phyloP scores from a whole-genome alignment of 2,329 filamentous ascomycete genomes.

The Graphilbum fragrans region DNA sequence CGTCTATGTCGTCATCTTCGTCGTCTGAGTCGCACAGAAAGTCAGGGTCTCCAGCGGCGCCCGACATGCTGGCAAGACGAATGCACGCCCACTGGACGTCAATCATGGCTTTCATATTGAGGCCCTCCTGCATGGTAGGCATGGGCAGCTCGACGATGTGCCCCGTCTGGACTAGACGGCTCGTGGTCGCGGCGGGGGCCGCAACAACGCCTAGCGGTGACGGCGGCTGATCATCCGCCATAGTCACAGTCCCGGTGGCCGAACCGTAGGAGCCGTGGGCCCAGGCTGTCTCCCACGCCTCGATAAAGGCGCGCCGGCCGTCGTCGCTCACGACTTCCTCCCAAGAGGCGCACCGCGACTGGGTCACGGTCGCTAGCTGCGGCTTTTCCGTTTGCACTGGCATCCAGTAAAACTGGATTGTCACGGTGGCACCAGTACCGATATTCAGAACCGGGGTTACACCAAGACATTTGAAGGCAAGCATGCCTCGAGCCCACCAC shows the following conservation, averaged over 20 bases:
- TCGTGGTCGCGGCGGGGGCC: neutral
- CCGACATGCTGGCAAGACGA: constrained; percentile 1
- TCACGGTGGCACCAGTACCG: neutral
- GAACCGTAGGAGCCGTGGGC: neutral
- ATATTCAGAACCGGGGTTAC: neutral
- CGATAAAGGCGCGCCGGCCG: neutral
- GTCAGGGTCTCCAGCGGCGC: neutral
- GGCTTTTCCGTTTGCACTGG: neutral
- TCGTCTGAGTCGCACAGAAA: constrained; percentile 2
- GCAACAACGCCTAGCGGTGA: neutral
- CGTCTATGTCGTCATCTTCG: neutral
- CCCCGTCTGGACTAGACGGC: constrained; percentile 1
- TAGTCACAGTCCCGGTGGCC: neutral
- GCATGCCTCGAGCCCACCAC: constrained; percentile 1
- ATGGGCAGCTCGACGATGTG: neutral
- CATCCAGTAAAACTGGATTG: constrained; percentile 3
- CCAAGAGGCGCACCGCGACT: neutral
- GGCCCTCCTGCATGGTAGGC: neutral
- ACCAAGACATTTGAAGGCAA: constrained; percentile 2
- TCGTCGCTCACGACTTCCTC: neutral
- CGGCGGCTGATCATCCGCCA: neutral
- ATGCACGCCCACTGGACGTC: constrained; percentile 2
- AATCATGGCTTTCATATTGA: neutral
- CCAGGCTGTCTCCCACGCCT: neutral
- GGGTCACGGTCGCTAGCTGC: neutral